Evolutionary conservation across 1,139 yeast species (phyloP).

Genomic region (Waltiozyma sp.): DNA sequence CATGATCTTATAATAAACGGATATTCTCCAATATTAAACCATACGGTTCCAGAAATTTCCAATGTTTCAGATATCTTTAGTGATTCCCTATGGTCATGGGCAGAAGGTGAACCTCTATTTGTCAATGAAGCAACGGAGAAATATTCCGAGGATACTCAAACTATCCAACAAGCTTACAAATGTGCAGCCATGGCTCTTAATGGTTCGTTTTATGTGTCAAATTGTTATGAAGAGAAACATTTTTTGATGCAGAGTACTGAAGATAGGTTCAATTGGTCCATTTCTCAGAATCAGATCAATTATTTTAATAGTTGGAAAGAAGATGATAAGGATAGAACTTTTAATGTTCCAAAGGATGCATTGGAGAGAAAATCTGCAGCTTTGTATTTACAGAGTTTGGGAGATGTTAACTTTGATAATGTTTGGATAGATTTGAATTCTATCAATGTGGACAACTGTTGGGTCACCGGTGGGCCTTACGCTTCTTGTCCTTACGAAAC

Average conservation of each 20-base stretch:
- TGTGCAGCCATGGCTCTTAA: slow-evolving; percentile 43
- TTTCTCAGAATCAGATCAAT: slow-evolving; percentile 25
- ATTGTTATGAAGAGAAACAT: slow-evolving; percentile 46
- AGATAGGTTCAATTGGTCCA: slow-evolving; percentile 36
- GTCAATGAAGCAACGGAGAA: slow-evolving; percentile 10
- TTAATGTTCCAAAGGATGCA: slow-evolving; percentile 50
- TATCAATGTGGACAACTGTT: slow-evolving; percentile 61
- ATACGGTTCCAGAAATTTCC: slow-evolving; percentile 21
- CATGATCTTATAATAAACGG: slow-evolving; percentile 40
- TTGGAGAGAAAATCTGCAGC: slow-evolving; percentile 21
- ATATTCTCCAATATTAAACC: slow-evolving; percentile 45
- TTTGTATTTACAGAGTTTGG: background rate
- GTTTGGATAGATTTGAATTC: slow-evolving; percentile 85
- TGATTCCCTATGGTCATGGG: slow-evolving; percentile 64
- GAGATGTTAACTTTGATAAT: slow-evolving; percentile 18
- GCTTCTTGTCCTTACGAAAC: slow-evolving; percentile 70
- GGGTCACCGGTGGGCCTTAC: slow-evolving; percentile 78
- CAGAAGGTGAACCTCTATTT: slow-evolving; percentile 37
- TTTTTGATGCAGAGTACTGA: slow-evolving; percentile 44
- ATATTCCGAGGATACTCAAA: slow-evolving; percentile 9
- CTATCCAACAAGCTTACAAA: slow-evolving; percentile 32
- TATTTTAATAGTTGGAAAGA: slow-evolving; percentile 36
- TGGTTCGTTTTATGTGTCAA: slow-evolving; percentile 46
- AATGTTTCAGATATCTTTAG: slow-evolving; percentile 23
- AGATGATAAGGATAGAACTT: slow-evolving; percentile 24